phyloP scores from a whole-genome alignment of 768 basidiomycete genomes.

The Leccinellum luteum region DNA sequence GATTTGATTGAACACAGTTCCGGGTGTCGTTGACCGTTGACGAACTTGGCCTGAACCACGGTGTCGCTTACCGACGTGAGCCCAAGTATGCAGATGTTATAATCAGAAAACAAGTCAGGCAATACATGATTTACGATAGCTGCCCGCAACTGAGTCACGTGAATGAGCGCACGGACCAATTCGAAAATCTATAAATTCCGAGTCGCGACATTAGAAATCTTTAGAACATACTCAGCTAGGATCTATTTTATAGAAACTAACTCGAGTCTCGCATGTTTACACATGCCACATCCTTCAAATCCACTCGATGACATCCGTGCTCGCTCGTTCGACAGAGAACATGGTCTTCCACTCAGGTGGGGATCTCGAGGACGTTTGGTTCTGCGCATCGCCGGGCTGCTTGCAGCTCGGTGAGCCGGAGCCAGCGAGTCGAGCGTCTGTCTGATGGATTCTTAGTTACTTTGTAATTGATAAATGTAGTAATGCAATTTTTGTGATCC shows the following conservation, averaged over 20 bases:
- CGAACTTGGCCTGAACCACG: too few relatives aligned
- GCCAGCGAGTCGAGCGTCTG: conserved; percentile 58
- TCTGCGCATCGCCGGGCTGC: conserved; percentile 27
- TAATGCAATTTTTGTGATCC: neutral
- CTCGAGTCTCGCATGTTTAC: conserved; percentile 78
- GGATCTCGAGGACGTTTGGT: conserved; percentile 68
- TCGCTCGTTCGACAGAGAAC: conserved; percentile 69
- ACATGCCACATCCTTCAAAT: conserved; percentile 71
- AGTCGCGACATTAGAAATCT: conserved; percentile 25
- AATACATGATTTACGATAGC: too few relatives aligned
- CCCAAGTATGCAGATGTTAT: too few relatives aligned
- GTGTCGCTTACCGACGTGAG: too few relatives aligned
- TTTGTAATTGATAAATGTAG: neutral
- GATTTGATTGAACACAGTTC: too few relatives aligned
- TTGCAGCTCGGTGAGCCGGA: conserved; percentile 24
- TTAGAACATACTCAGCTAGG: conserved; percentile 79
- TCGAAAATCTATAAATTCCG: conserved; percentile 32
- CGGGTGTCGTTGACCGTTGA: too few relatives aligned
- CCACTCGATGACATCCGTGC: conserved; percentile 66
- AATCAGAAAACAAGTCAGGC: neutral
- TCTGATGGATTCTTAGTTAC: conserved; percentile 50
- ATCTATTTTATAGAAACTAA: conserved; percentile 80
- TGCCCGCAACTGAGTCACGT: conserved; percentile 20
- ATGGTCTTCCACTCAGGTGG: conserved; percentile 34
- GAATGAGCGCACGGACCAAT: conserved; percentile 34